These are phyloP conservation scores for Apiospora koreana DNA, from an alignment of 2,329 filamentous ascomycete genomes.

Conservation along the genomic window DNA sequence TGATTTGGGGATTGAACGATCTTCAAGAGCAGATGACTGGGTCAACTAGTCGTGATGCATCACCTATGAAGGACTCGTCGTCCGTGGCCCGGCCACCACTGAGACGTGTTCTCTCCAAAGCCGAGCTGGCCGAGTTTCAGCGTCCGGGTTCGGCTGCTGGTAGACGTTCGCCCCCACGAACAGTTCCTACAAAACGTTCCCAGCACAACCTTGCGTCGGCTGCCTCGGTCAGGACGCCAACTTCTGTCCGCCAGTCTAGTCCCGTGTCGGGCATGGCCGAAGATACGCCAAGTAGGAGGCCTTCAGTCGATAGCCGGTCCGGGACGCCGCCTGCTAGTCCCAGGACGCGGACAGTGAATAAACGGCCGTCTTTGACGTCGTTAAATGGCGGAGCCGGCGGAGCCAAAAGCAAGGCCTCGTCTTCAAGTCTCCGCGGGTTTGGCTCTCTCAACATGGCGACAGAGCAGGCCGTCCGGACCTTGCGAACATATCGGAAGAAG, in stretches of 20 bases:
- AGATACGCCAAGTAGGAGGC: constrained; percentile 49
- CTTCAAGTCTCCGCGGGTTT: constrained; percentile 48
- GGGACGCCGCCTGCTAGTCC: constrained; percentile 56
- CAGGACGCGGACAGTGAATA: constrained; percentile 46
- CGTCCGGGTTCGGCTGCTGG: constrained; percentile 50
- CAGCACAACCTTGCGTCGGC: constrained; percentile 43
- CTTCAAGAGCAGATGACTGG: constrained; percentile 45
- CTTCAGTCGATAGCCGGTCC: constrained; percentile 44
- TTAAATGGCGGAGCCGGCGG: constrained; percentile 35
- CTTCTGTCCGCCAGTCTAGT: constrained; percentile 40
- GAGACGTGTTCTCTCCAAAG: constrained; percentile 81
- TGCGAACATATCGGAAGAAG: constrained; percentile 65
- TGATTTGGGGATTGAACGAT: constrained; percentile 71
- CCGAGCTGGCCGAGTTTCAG: constrained; percentile 81
- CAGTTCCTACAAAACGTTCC: constrained; percentile 56
- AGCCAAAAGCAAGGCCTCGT: constrained; percentile 51
- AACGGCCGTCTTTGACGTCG: constrained; percentile 52
- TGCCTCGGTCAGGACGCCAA: constrained; percentile 37
- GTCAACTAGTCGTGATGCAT: constrained; percentile 51
- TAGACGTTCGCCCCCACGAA: constrained; percentile 56
- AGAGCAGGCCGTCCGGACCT: constrained; percentile 63
- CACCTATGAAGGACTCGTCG: constrained; percentile 50
- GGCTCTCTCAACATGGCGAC: constrained; percentile 63
- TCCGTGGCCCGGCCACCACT: constrained; percentile 70
- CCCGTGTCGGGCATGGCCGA: constrained; percentile 44